Conservation (phyloP, 1,139 yeast genomes). For the Martiniozyma asiatica region DNA sequence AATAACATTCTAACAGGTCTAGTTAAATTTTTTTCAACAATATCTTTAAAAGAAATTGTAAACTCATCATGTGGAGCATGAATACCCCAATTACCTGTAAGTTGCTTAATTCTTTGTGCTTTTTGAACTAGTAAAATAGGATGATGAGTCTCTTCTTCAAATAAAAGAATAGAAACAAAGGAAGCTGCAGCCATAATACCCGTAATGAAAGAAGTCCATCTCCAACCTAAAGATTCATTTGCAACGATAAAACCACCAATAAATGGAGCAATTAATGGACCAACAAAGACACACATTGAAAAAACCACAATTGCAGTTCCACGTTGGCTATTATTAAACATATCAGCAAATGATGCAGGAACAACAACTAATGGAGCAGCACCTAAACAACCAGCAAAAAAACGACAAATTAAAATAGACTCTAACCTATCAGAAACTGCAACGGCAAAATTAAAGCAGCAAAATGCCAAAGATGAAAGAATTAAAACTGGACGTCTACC, state of each 20-base stretch:
- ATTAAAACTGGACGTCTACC: slow-evolving; percentile 56
- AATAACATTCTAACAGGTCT: slow-evolving; percentile 62
- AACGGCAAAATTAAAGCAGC: slow-evolving; percentile 53
- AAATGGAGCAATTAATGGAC: slow-evolving; percentile 69
- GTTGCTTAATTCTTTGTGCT: slow-evolving; percentile 48
- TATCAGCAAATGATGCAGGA: slow-evolving; percentile 74
- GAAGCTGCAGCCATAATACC: slow-evolving; percentile 45
- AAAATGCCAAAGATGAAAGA: slow-evolving; percentile 41
- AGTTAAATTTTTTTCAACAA: slow-evolving; percentile 54
- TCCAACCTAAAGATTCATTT: slow-evolving; percentile 51
- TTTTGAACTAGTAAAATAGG: slow-evolving; percentile 46
- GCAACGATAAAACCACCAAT: slow-evolving; percentile 51
- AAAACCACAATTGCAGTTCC: slow-evolving; percentile 63
- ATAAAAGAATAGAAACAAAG: slow-evolving; percentile 27
- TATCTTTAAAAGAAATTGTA: slow-evolving; percentile 30
- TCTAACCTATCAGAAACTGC: slow-evolving; percentile 68
- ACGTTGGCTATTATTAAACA: slow-evolving; percentile 47
- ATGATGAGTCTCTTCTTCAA: slow-evolving; percentile 54
- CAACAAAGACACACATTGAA: slow-evolving; percentile 55
- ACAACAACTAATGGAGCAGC: slow-evolving; percentile 76
- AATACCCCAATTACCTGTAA: slow-evolving; percentile 66
- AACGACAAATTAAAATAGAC: slow-evolving; percentile 60
- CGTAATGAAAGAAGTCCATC: slow-evolving; percentile 61
- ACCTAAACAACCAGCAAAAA: slow-evolving; percentile 65
- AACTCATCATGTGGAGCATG: slow-evolving; percentile 76